Conservation (phyloP, 2,329 filamentous ascomycete genomes). For the Epichloe typhina region DNA sequence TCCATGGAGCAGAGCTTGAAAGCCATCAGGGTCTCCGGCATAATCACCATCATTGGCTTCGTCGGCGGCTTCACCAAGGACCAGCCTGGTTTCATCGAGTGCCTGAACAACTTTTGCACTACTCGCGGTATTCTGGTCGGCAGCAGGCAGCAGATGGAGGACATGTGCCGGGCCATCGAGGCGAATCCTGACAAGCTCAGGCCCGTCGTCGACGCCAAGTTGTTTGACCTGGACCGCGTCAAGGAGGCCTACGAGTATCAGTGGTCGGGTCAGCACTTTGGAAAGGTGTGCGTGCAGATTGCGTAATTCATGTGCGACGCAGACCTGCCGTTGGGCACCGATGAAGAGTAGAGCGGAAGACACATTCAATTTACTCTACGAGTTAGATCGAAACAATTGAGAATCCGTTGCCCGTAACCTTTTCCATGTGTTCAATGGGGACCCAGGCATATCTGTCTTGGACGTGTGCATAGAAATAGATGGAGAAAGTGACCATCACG, state of each 20-base stretch:
- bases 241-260: constrained; percentile 31
- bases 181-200: constrained; percentile 27
- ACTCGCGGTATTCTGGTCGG: constrained; percentile 34
- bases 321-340: too few species aligned
- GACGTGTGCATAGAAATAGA: too few species aligned
- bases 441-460: too few species aligned
- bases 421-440: too few species aligned
- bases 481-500: too few species aligned
- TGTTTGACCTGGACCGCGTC: constrained; percentile 30
- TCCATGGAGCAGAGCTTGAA: constrained; percentile 32
- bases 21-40: constrained; percentile 31
- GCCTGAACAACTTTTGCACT: constrained; percentile 22
- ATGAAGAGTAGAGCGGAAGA: too few species aligned
- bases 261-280: constrained; percentile 24
- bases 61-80: constrained; percentile 16
- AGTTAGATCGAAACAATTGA: too few species aligned
- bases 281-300: constrained; percentile 24
- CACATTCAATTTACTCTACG: too few species aligned
- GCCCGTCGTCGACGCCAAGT: constrained; percentile 33
- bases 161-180: constrained; percentile 37
- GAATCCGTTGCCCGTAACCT: too few species aligned
- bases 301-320: constrained; percentile 6
- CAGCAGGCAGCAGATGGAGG: constrained; percentile 33
- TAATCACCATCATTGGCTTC: constrained; percentile 29
- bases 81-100: constrained; percentile 22